Base-by-base conservation (phyloP, 345 rosid species). In the Dipteronia dyeriana region DNA sequence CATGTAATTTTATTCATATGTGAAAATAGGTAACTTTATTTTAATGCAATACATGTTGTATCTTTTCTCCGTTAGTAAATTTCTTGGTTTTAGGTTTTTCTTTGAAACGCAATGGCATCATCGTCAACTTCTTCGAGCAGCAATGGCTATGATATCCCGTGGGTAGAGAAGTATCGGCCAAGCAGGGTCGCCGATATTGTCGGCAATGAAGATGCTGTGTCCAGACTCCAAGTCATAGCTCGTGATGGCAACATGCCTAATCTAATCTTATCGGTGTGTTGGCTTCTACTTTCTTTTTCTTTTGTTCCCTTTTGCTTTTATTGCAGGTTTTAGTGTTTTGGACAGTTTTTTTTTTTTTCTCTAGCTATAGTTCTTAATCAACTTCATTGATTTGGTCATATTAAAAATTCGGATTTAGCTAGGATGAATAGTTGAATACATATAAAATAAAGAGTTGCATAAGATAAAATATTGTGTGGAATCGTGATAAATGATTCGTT, bases 201-300 rank as follows among this genome's bases (percentile, higher is more conserved):
- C 23, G 99, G 99, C 57, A 94, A 96, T 74, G 88, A 87, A 79
- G 99, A 96, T 41, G 94, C 97, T 0, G 95, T 94, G 79, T 91
- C 97, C 2, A 89, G 97, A 71, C 97, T 96, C 71, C 93, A 91
- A 86, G 97, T 94, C 86, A 90, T 96, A 43, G 97, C 98, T 78
- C 97, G 87, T 78, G 97, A 92, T 73, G 97, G 99, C 76, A 96
- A 96, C 92, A 94, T 96, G 97, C 97, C 97, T n/a, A 89, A 94
- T 75, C 89, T 96, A 76, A 94, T 96, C 70, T 76, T 96, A 38
- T 84, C 99, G 9, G 97, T 96, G 71, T 60, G 79, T 67, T 1
- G 2, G 31, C 29, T 17, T 20, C 47, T 57, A 13, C 65, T 34
- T 4, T 4, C 38, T 9, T 8, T 51, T 59, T n/a, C 67, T 66